Percentiles rank a stretch among this genome's conserved stretches.
Conservation (phyloP, 345 rosid genomes). For the Hibiscus mutabilis region DNA sequence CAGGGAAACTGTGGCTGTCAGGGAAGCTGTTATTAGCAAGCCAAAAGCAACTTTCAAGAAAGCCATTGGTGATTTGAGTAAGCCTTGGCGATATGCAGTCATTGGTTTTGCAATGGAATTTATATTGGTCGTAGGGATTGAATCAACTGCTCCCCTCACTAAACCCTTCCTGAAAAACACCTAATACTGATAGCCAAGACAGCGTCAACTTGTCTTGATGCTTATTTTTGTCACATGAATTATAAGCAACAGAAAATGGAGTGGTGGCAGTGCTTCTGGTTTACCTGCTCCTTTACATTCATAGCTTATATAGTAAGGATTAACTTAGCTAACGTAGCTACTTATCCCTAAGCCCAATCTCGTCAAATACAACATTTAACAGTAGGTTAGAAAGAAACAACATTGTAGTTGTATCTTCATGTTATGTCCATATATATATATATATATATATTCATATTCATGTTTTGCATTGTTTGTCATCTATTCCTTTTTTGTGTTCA, state of each 20-base stretch:
- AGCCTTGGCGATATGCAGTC: background rate
- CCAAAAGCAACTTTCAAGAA: constrained; percentile 16
- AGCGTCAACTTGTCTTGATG: constrained; percentile 23
- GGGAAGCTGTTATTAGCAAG: constrained; percentile 28
- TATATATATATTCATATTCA: too few species aligned
- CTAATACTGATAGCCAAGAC: constrained; percentile 26
- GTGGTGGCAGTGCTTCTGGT: constrained; percentile 27
- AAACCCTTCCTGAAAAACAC: constrained; percentile 29
- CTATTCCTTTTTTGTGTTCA: background rate
- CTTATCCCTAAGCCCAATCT: background rate
- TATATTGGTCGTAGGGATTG: constrained; percentile 16
- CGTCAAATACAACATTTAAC: background rate
- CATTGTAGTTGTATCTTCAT: background rate
- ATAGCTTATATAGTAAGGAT: background rate
- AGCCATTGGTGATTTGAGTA: constrained; percentile 32
- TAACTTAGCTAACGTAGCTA: background rate
- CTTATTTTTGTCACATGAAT: constrained; percentile 11
- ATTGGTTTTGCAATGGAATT: constrained; percentile 14
- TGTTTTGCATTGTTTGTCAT: background rate
- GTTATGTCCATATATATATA: background rate
- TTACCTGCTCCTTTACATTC: constrained; percentile 35
- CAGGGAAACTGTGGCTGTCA: constrained; percentile 28
- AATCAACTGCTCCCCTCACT: constrained; percentile 46
- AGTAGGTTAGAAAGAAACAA: background rate
- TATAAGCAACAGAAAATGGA: background rate